Conservation (phyloP, 176 grass and related monocot species). For the Musa troglodytarum region DNA sequence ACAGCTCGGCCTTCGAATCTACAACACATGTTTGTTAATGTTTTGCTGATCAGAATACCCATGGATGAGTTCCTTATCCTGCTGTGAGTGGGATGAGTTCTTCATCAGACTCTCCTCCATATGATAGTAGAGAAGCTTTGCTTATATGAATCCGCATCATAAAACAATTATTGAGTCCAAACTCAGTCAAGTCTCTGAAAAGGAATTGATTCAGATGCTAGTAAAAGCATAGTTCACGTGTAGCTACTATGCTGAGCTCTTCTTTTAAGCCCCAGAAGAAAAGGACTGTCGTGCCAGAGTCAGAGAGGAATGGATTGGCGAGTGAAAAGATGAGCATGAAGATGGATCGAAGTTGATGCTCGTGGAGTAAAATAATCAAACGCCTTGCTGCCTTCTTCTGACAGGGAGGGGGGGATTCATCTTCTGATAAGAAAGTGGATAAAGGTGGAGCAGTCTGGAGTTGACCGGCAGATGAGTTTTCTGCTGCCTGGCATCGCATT, state of each 20-base stretch:
- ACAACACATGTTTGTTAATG: too few species aligned
- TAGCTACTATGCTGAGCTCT: too few species aligned
- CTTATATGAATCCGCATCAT: not conserved
- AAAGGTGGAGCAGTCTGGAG: conserved; percentile 18
- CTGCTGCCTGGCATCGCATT: not conserved
- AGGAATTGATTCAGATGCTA: too few species aligned
- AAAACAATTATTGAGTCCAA: not conserved
- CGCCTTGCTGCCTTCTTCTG: too few species aligned
- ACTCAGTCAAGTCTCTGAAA: too few species aligned
- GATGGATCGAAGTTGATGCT: too few species aligned
- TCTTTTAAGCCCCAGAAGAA: not conserved
- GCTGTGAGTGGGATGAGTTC: too few species aligned
- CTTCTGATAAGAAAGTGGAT: not conserved
- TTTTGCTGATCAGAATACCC: too few species aligned
- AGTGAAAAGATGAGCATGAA: not conserved
- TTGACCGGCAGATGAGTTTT: conserved; percentile 21
- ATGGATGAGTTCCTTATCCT: too few species aligned
- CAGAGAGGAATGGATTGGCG: not conserved
- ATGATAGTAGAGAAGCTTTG: not conserved
- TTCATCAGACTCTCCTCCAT: too few species aligned
- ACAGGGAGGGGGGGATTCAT: not conserved
- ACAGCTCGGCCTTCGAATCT: not conserved
- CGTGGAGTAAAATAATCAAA: too few species aligned
- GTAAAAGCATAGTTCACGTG: too few species aligned
- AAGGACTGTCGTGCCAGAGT: not conserved